Evolutionary conservation across 805 yeast genomes (phyloP), one percentile per base, ranked within the genome.

Genomic region (Candida pini): DNA sequence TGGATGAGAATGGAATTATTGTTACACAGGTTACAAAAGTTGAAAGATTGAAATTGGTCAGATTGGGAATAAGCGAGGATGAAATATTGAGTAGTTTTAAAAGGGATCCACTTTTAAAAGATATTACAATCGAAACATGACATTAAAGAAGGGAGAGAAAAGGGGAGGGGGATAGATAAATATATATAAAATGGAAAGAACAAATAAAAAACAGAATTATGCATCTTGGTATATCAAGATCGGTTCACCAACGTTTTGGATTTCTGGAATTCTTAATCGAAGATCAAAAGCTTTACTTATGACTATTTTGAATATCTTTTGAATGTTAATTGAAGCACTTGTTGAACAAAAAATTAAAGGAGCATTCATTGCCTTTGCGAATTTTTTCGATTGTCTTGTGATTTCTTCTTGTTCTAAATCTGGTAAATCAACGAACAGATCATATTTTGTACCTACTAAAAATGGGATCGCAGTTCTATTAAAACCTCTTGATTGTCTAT

Each of bases 391-490:
- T 54, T 81, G 86, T 40, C 72, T 75, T 5, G 96, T 85, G 33
- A 90, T 73, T 51, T 85, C 92, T 35, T 76, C 73, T 54, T 90
- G 97, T 49, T 89, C 94, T 36, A 76, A 81, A 24, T 71, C 75
- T 30, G 89, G 75, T 57, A 86, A 62, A 44, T 83, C 88, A 19
- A 85, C 78, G 57, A 90, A 89, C 43, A 78, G 63, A 55, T 90
- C 98, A 59, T 84, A 90, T 55, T 90, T 90, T 1, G 98, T 90
- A 4, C 98, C 98, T 2, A 90, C 82, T 30, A 90, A 66, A 39
- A 90, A 75, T 3, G 97, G 96, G 30, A 90, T 82, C 7, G 97
- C 96, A 0, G 89, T 81, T 53, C 80, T 77, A 60, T 90, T 90
- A 54, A 86, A 80, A 0, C 95, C 94, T 33, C 95, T 66, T 0